phyloP scores from a whole-genome alignment of 73 alveolate species.

The Loxodes magnus region DNA sequence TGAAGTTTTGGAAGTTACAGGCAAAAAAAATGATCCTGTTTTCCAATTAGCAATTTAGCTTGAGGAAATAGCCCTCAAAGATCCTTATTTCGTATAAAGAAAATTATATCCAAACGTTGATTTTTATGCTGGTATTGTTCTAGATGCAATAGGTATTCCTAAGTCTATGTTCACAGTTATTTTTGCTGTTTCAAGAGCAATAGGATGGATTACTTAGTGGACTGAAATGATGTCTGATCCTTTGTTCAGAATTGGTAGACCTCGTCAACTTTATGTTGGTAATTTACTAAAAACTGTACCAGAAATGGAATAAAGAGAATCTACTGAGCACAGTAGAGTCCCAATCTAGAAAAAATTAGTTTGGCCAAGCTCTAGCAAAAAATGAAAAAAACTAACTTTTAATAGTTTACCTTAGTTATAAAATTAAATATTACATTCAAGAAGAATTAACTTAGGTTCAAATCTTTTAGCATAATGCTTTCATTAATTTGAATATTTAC shows the following conservation, averaged over 20 bases:
- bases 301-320: too few species aligned
- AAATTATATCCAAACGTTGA: conserved; percentile 93
- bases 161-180: conserved; percentile 80
- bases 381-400: too few species aligned
- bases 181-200: conserved; percentile 74
- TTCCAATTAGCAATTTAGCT: conserved; percentile 23
- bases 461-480: too few species aligned
- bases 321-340: too few species aligned
- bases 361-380: too few species aligned
- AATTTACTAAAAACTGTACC: too few species aligned
- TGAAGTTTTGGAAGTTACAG: conserved; percentile 16
- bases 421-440: too few species aligned
- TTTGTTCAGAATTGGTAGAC: conserved; percentile 70
- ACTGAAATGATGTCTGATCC: conserved; percentile 76
- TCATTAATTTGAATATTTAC: too few species aligned
- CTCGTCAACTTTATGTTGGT: conserved; percentile 77
- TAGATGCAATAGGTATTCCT: conserved; percentile 85
- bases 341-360: too few species aligned
- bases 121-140: conserved; percentile 62
- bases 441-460: too few species aligned
- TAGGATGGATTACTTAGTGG: conserved; percentile 91
- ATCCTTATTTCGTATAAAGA: conserved; percentile 72
- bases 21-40: conserved; percentile 16
- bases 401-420: too few species aligned
- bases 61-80: conserved; percentile 71